Percentiles rank a stretch among this genome's conserved stretches.
phyloP scores from a whole-genome alignment of 495 filamentous ascomycete genomes.

The Staphylotrichum longicolle region DNA sequence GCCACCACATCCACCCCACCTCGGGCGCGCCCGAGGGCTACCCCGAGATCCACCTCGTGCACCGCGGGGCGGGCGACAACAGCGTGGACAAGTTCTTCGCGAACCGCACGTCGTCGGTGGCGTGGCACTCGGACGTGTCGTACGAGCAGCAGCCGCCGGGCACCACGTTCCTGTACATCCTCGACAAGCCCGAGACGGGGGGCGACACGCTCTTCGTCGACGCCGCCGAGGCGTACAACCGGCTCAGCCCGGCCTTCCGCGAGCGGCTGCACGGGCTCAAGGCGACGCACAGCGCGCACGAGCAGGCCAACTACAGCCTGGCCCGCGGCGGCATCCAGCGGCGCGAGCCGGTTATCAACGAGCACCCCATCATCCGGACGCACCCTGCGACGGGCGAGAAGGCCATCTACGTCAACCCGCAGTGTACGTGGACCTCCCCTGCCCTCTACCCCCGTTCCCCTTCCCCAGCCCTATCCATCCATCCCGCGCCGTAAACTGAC shows the following conservation, averaged over 20 bases:
- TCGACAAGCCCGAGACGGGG: constrained; percentile 72
- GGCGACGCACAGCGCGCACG: constrained; percentile 70
- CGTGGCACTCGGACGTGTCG: constrained; percentile 81
- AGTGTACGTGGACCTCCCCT: too few species aligned
- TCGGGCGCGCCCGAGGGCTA: constrained; percentile 66
- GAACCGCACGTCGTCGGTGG: constrained; percentile 63
- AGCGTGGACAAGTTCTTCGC: constrained; percentile 58
- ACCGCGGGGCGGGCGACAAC: constrained; percentile 65
- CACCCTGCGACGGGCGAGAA: constrained; percentile 84
- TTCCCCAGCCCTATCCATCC: too few species aligned
- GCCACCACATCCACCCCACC: constrained; percentile 78
- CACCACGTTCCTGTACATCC: constrained; percentile 76
- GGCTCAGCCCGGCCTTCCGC: constrained; percentile 68
- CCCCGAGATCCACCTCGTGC: constrained; percentile 76
- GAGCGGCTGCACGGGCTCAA: constrained; percentile 73
- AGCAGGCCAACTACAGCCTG: constrained; percentile 62
- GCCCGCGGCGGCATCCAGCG: constrained; percentile 60
- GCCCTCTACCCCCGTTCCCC: too few species aligned
- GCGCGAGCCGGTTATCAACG: constrained; percentile 65
- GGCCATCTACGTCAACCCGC: constrained; percentile 79
- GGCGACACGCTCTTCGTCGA: constrained; percentile 78
- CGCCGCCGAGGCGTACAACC: constrained; percentile 71
- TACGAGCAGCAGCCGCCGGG: constrained; percentile 85
- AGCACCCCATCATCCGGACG: constrained; percentile 76
- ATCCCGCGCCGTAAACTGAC: too few species aligned